These are phyloP conservation scores for Dianthus caryophyllus DNA, from an alignment of 148 eudicot species.

Conservation along the genomic window DNA sequence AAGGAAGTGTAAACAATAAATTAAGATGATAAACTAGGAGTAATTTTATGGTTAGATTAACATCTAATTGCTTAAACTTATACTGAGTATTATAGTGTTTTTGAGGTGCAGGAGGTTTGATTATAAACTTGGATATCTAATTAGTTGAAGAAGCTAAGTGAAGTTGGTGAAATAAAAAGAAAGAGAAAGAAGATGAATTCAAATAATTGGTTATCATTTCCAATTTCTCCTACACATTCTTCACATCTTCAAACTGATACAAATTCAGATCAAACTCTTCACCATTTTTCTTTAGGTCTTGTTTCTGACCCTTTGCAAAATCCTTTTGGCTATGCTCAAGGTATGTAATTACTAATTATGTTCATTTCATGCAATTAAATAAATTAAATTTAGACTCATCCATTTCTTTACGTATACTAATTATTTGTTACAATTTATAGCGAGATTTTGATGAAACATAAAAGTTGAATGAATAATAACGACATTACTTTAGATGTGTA, in stretches of 20 bases:
- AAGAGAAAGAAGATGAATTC: slow-evolving; percentile 53
- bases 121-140: too few species aligned
- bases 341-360: slow-evolving; percentile 18
- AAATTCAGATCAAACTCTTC: slow-evolving; percentile 34
- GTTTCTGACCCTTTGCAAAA: slow-evolving; percentile 56
- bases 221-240: slow-evolving; percentile 75
- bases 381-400: too few species aligned
- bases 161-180: slow-evolving; percentile 3
- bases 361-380: too few species aligned
- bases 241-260: slow-evolving; percentile 34
- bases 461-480: too few species aligned
- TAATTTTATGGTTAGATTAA: background rate
- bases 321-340: slow-evolving; percentile 66
- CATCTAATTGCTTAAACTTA: background rate
- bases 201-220: slow-evolving; percentile 94
- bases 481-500: too few species aligned
- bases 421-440: too few species aligned
- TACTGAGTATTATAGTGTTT: too few species aligned
- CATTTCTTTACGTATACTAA: too few species aligned
- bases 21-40: too few species aligned
- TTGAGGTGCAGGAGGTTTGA: slow-evolving; percentile 22
- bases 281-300: slow-evolving; percentile 78
- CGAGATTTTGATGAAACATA: too few species aligned
- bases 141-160: background rate
- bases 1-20: too few species aligned